Conservation (phyloP, 225 moss, liverwort and hornwort species). For the Pleurozium schreberi region DNA sequence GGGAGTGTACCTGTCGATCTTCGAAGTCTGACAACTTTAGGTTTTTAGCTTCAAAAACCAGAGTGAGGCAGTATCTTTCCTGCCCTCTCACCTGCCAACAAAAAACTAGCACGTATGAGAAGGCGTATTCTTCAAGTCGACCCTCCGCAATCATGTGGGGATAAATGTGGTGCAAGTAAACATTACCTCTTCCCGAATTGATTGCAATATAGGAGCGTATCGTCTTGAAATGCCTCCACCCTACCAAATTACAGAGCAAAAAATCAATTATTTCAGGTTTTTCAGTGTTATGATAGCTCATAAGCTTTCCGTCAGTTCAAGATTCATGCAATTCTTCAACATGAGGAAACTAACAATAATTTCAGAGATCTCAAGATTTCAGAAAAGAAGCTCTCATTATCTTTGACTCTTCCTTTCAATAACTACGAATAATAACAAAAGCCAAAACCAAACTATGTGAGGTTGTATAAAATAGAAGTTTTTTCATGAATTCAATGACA, state of each 20-base stretch:
- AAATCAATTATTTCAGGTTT: neutral
- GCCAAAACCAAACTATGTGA: neutral
- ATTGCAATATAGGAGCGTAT: conserved; percentile 71
- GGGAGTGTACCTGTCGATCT: conserved; percentile 60
- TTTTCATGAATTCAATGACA: too few relatives aligned
- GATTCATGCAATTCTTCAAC: neutral
- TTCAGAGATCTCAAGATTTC: neutral
- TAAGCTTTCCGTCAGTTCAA: neutral
- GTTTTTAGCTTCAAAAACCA: conserved; percentile 75
- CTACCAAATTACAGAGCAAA: conserved; percentile 19
- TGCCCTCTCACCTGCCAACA: conserved; percentile 67
- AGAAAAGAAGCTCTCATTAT: neutral
- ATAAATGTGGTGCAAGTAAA: neutral
- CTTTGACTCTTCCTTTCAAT: neutral
- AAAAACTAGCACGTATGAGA: neutral
- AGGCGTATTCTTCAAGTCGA: neutral
- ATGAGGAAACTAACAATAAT: neutral
- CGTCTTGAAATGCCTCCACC: conserved; percentile 80
- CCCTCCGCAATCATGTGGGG: neutral
- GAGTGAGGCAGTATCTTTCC: conserved; percentile 62
- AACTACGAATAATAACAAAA: neutral
- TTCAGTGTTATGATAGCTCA: neutral
- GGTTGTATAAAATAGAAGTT: too few relatives aligned
- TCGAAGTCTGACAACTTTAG: conserved; percentile 76
- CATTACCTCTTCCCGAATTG: conserved; percentile 82